Evolutionary conservation across 75 land plant species (phyloP).

Genomic region (Pseudotsuga menziesii): DNA sequence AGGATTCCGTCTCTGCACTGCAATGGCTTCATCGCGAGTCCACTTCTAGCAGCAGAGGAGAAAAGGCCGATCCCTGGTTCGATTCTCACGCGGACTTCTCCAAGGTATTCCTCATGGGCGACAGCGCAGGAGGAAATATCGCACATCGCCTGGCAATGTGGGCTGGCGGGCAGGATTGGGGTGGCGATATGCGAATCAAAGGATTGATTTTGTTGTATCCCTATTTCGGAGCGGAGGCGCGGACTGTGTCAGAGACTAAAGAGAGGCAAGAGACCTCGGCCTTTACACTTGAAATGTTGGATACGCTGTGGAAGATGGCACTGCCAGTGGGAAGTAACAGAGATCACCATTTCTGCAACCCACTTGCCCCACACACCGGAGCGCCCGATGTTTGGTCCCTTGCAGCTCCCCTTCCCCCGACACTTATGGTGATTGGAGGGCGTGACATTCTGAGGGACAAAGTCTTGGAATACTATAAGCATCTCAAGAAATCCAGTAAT

Average conservation of each 20-base stretch:
- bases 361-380: too few relatives aligned
- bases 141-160: conserved; percentile 32
- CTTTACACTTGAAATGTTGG: conserved; percentile 14
- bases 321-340: conserved; percentile 43
- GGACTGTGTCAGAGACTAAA: conserved; percentile 32
- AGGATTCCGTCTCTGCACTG: conserved; percentile 33
- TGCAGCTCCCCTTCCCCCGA: too few relatives aligned
- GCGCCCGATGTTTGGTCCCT: too few relatives aligned
- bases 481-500: too few relatives aligned
- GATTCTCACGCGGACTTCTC: conserved; percentile 12
- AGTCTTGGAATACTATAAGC: too few relatives aligned
- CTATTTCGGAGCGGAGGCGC: conserved; percentile 48
- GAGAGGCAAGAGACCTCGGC: background rate
- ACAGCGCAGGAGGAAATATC: conserved; percentile 57
- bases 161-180: conserved; percentile 7
- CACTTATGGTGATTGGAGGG: too few relatives aligned
- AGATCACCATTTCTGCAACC: conserved; percentile 43
- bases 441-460: too few relatives aligned
- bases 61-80: background rate
- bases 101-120: conserved; percentile 39
- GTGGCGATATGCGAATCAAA: conserved; percentile 25
- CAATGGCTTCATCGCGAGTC: conserved; percentile 31
- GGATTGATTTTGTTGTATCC: conserved; percentile 47
- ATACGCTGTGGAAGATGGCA: conserved; percentile 50
- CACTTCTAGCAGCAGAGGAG: too few relatives aligned